These are phyloP conservation scores for Paraleonurus japonicus DNA, from an alignment of 257 asterid genomes.

Conservation along the genomic window DNA sequence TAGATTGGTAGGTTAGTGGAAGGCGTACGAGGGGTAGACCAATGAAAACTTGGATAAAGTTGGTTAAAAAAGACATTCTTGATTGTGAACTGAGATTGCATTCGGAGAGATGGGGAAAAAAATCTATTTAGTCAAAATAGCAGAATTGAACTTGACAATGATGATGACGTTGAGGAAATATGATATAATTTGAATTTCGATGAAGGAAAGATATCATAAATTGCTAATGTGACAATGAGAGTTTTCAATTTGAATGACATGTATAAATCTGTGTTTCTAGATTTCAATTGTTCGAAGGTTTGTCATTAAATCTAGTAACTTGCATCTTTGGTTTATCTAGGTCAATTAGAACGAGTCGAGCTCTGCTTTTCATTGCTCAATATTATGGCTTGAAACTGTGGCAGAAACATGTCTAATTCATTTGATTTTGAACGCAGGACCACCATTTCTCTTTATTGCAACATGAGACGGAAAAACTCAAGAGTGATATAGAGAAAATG, in stretches of 20 bases:
- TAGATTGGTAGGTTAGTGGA: not conserved
- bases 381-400: slow-evolving; percentile 1
- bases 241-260: not conserved
- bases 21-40: not conserved
- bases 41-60: not conserved
- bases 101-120: not conserved
- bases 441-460: slow-evolving; percentile 84
- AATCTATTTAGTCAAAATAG: not conserved
- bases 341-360: not conserved
- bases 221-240: not conserved
- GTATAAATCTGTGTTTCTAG: not conserved
- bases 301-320: not conserved
- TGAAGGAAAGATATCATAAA: not conserved
- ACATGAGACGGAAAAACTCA: slow-evolving; percentile 84
- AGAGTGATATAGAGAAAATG: slow-evolving; percentile 83
- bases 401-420: slow-evolving; percentile 14
- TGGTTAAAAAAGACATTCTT: not conserved
- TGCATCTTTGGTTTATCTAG: not conserved
- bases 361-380: not conserved
- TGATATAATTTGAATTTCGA: not conserved
- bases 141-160: not conserved
- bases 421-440: slow-evolving; percentile 55
- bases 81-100: not conserved
- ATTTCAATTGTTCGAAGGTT: not conserved
- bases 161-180: not conserved